Evolutionary conservation across 2,329 filamentous ascomycete species (phyloP).

Genomic region (Chaetomium sp.): DNA sequence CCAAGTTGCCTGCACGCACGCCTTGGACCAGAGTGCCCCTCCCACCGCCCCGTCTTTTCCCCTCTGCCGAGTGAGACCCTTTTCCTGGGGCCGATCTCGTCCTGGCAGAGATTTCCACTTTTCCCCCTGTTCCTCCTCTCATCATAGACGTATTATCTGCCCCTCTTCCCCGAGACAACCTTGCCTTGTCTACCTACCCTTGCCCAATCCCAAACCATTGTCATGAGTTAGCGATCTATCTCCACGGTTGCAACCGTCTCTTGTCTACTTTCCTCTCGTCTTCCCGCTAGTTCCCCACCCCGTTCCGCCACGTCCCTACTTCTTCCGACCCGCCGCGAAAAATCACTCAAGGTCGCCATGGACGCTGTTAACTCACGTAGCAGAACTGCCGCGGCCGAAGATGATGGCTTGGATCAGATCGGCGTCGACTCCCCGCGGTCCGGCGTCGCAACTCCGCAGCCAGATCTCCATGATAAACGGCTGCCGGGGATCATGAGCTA

Average conservation of each 20-base stretch:
- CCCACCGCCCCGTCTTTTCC: slow-evolving; percentile 19
- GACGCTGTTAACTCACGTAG: slow-evolving; percentile 55
- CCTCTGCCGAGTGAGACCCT: slow-evolving; percentile 30
- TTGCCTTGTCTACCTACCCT: slow-evolving; percentile 21
- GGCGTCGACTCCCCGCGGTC: slow-evolving; percentile 87
- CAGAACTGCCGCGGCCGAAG: slow-evolving; percentile 62
- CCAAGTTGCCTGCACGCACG: slow-evolving; percentile 15
- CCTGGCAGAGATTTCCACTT: slow-evolving; percentile 28
- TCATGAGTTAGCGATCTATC: slow-evolving; percentile 37
- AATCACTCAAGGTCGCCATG: slow-evolving; percentile 41
- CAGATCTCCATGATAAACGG: slow-evolving; percentile 92
- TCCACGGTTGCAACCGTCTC: slow-evolving; percentile 27
- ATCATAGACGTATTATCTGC: slow-evolving; percentile 35
- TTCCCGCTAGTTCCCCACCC: slow-evolving; percentile 21
- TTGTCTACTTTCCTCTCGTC: slow-evolving; percentile 25
- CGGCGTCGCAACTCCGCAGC: slow-evolving; percentile 88
- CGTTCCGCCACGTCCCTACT: slow-evolving; percentile 27
- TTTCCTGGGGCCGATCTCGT: slow-evolving; percentile 28
- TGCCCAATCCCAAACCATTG: slow-evolving; percentile 33
- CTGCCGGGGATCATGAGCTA: slow-evolving; percentile 95
- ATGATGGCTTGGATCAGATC: slow-evolving; percentile 74
- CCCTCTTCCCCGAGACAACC: slow-evolving; percentile 30
- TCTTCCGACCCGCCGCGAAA: slow-evolving; percentile 25
- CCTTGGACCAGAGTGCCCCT: slow-evolving; percentile 16
- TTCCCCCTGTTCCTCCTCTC: slow-evolving; percentile 24